Conservation (phyloP, 2,329 filamentous ascomycete genomes). For the Alternaria burnsii region DNA sequence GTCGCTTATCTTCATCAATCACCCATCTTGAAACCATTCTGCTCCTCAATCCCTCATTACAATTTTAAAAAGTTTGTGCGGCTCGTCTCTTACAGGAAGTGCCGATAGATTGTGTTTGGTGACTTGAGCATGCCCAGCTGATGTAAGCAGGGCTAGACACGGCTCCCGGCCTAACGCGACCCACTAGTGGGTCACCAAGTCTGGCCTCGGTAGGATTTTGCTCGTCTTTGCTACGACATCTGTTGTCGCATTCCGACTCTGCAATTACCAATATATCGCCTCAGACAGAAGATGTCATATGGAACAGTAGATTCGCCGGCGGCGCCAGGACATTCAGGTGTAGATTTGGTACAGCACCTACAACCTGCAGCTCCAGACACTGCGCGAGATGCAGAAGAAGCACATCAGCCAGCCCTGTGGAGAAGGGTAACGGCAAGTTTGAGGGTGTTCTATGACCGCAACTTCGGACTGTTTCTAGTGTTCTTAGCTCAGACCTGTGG, state of each 20-base stretch:
- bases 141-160: slow-evolving; percentile 8
- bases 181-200: neutral
- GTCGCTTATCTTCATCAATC: neutral
- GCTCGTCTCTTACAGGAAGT: neutral
- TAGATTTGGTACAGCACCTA: slow-evolving; percentile 3
- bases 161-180: slow-evolving; percentile 2
- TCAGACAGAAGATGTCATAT: slow-evolving; percentile 21
- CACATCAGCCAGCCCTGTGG: neutral
- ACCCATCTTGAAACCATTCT: neutral
- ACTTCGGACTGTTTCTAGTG: slow-evolving; percentile 36
- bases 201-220: neutral
- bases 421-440: slow-evolving; percentile 9
- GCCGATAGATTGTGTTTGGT: neutral
- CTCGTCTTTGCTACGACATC: neutral
- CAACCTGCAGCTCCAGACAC: neutral
- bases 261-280: neutral
- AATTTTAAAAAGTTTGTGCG: neutral
- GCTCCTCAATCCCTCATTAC: neutral
- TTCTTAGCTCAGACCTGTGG: slow-evolving; percentile 52
- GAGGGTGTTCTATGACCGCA: slow-evolving; percentile 30
- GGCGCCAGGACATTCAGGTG: slow-evolving; percentile 4
- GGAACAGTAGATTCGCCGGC: slow-evolving; percentile 15
- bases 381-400: slow-evolving; percentile 12
- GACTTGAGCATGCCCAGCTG: neutral
- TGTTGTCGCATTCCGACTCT: neutral